Conservation (phyloP, 2,329 filamentous ascomycete genomes). For the Chalaropsis thielavioides region DNA sequence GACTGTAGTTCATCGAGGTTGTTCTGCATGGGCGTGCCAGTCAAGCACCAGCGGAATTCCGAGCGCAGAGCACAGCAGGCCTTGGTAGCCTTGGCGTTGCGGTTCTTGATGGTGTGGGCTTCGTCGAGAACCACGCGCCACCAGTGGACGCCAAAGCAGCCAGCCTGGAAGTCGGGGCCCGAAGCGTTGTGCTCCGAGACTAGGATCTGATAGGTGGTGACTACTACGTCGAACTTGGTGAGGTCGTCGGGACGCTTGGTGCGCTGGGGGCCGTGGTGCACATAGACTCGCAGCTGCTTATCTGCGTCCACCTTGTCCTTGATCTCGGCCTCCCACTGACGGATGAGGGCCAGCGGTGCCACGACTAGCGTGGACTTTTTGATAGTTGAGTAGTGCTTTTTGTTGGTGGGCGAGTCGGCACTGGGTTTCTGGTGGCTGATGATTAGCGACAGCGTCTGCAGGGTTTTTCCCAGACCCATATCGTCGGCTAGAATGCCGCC, state of each 20-base stretch:
- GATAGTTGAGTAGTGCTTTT: slow-evolving; percentile 52
- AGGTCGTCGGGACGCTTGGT: slow-evolving; percentile 67
- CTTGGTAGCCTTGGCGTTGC: slow-evolving; percentile 88
- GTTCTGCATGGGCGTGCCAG: slow-evolving; percentile 95
- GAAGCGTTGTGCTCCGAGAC: slow-evolving; percentile 75
- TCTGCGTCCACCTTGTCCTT: slow-evolving; percentile 59
- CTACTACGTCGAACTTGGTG: slow-evolving; percentile 79
- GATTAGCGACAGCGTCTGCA: slow-evolving; percentile 83
- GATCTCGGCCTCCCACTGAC: slow-evolving; percentile 94
- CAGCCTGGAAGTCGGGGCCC: slow-evolving; percentile 40
- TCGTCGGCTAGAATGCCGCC: slow-evolving; percentile 94
- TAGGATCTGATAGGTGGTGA: slow-evolving; percentile 92
- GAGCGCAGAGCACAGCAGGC: slow-evolving; percentile 73
- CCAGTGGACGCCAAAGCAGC: slow-evolving; percentile 84
- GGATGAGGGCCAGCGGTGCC: slow-evolving; percentile 82
- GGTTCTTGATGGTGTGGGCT: slow-evolving; percentile 96
- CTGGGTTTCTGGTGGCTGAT: slow-evolving; percentile 62
- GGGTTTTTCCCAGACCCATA: slow-evolving; percentile 92
- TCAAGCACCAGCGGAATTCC: slow-evolving; percentile 90
- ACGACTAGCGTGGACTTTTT: slow-evolving; percentile 79
- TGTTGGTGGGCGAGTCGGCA: slow-evolving; percentile 32
- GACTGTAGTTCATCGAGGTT: slow-evolving; percentile 94
- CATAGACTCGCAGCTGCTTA: slow-evolving; percentile 62
- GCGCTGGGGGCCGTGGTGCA: slow-evolving; percentile 80
- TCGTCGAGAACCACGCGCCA: slow-evolving; percentile 92